A percentile compares a stretch with the other conserved stretches of the same genome.
phyloP scores from a whole-genome alignment of 495 filamentous ascomycete species.

The Geopyxis carbonaria region DNA sequence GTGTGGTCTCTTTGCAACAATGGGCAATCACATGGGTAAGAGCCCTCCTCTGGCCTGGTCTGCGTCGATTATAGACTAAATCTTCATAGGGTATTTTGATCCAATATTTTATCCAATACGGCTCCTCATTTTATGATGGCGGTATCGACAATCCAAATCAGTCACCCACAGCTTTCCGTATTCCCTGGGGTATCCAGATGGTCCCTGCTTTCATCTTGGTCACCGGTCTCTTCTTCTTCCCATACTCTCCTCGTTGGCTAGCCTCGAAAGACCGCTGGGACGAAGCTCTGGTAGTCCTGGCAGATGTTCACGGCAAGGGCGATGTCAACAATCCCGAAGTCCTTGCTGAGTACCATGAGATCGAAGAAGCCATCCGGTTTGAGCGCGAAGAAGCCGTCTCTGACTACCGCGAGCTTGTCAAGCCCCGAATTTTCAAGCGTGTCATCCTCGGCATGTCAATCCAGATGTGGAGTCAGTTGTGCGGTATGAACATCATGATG shows the following conservation, averaged over 20 bases:
- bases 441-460: conserved; percentile 54
- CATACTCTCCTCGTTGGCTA: conserved; percentile 59
- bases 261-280: conserved; percentile 61
- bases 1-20: conserved; percentile 49
- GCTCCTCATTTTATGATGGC: conserved; percentile 43
- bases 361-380: conserved; percentile 45
- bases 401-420: conserved; percentile 40
- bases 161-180: conserved; percentile 45
- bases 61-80: conserved; percentile 3
- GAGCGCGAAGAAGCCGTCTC: conserved; percentile 42
- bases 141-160: conserved; percentile 40
- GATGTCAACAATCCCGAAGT: conserved; percentile 45
- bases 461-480: conserved; percentile 61
- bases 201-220: conserved; percentile 50
- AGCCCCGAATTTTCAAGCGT: conserved; percentile 48
- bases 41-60: conserved; percentile 1
- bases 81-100: conserved; percentile 25
- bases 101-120: conserved; percentile 60
- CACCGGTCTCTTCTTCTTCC: conserved; percentile 51
- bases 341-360: conserved; percentile 47
- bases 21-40: conserved; percentile 62
- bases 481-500: conserved; percentile 63
- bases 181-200: conserved; percentile 59
- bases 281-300: conserved; percentile 45
- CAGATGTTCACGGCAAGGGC: conserved; percentile 46